Conservation (phyloP, 192 early-diverging fungal genomes). For the Gigaspora rosea region DNA sequence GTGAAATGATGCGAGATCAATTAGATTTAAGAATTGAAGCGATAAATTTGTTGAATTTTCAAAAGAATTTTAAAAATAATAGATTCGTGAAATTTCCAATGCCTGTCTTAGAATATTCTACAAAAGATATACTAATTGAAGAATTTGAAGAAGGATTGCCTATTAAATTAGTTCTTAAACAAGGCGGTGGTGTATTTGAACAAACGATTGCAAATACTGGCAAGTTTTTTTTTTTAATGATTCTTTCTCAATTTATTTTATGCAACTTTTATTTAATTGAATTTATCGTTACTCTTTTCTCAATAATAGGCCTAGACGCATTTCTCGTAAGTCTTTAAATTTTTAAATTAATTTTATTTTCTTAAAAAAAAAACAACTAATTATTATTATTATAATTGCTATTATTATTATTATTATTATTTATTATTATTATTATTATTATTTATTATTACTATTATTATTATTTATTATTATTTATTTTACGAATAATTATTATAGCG, state of each 20-base stretch:
- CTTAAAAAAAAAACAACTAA: neutral
- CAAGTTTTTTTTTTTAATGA: constrained; percentile 33
- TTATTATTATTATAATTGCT: constrained; percentile 7
- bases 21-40: constrained; percentile 84
- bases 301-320: constrained; percentile 56
- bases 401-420: too few relatives aligned
- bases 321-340: constrained; percentile 56
- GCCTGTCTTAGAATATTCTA: constrained; percentile 56
- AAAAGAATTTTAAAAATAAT: constrained; percentile 55
- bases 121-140: constrained; percentile 78
- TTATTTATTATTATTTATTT: neutral
- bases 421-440: too few relatives aligned
- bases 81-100: constrained; percentile 67
- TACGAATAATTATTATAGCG: constrained; percentile 43
- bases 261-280: neutral
- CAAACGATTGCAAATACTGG: constrained; percentile 78
- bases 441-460: neutral
- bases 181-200: constrained; percentile 69
- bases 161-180: constrained; percentile 70
- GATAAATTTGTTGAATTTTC: constrained; percentile 66
- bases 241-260: neutral
- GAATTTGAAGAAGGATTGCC: constrained; percentile 80
- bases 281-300: constrained; percentile 5
- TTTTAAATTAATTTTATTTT: constrained; percentile 25
- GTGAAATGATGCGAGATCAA: constrained; percentile 89